These are phyloP conservation scores for Saccharomycopsis crataegensis DNA, from an alignment of 1,139 yeast species.

Conservation along the genomic window DNA sequence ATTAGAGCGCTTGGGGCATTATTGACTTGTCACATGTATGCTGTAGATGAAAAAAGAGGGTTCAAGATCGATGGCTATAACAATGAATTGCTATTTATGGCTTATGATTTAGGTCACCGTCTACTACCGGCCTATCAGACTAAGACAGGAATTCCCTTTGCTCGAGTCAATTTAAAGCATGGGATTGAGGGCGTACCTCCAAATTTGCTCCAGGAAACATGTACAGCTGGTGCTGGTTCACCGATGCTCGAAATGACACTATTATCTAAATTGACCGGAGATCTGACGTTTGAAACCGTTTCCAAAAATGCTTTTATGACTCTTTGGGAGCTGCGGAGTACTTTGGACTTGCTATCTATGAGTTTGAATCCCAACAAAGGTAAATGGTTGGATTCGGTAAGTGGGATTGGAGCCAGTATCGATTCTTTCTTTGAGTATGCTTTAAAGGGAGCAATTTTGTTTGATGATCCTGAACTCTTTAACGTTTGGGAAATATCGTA, in stretches of 20 bases:
- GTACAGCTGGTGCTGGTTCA: slow-evolving; percentile 82
- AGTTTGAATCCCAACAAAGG: slow-evolving; percentile 57
- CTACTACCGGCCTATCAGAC: slow-evolving; percentile 62
- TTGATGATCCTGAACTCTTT: slow-evolving; percentile 56
- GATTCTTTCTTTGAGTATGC: slow-evolving; percentile 92
- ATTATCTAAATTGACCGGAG: slow-evolving; percentile 66
- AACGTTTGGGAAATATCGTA: slow-evolving; percentile 55
- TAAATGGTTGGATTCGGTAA: slow-evolving; percentile 49
- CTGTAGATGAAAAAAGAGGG: slow-evolving; percentile 49
- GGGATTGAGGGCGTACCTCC: slow-evolving; percentile 38
- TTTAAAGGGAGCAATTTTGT: slow-evolving; percentile 64
- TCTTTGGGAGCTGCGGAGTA: slow-evolving; percentile 62
- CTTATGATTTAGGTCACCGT: slow-evolving; percentile 63
- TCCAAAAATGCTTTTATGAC: slow-evolving; percentile 60
- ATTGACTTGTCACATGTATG: slow-evolving; percentile 68
- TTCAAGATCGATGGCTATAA: slow-evolving; percentile 43
- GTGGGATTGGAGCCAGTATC: slow-evolving; percentile 90
- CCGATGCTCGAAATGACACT: slow-evolving; percentile 75
- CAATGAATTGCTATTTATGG: slow-evolving; percentile 62
- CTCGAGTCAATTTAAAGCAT: slow-evolving; percentile 55
- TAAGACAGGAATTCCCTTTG: slow-evolving; percentile 55
- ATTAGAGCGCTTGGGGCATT: slow-evolving; percentile 77
- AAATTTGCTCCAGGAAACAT: slow-evolving; percentile 47
- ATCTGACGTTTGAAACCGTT: slow-evolving; percentile 57
- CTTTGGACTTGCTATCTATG: slow-evolving; percentile 67